Percentiles rank a stretch among this genome's conserved stretches.
These are phyloP conservation scores for Yarrowia divulgata DNA, from an alignment of 805 yeast genomes.

Conservation along the genomic window DNA sequence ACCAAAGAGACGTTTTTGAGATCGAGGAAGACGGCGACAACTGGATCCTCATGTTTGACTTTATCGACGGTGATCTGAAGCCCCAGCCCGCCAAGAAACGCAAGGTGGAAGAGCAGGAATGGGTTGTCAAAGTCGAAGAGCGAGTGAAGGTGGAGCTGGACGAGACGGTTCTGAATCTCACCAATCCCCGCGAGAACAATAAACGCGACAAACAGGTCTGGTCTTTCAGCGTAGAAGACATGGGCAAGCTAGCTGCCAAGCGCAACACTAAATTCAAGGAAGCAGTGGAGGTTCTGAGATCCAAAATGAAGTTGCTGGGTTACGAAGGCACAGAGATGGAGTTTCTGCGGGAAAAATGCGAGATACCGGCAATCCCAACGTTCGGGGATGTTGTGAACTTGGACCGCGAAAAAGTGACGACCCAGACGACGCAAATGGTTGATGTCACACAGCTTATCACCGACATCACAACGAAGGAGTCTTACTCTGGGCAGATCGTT, in stretches of 20 bases:
- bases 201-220: slow-evolving; percentile 15
- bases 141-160: slow-evolving; percentile 18
- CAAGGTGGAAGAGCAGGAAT: slow-evolving; percentile 8
- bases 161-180: slow-evolving; percentile 19
- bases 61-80: slow-evolving; percentile 63
- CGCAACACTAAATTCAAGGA: slow-evolving; percentile 22
- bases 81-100: slow-evolving; percentile 13
- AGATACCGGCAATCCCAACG: slow-evolving; percentile 49
- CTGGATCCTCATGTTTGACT: slow-evolving; percentile 75
- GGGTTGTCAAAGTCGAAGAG: slow-evolving; percentile 4
- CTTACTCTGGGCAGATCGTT: slow-evolving; percentile 70
- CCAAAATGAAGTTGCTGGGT: slow-evolving; percentile 66
- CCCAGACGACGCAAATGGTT: not conserved
- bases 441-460: slow-evolving; percentile 59
- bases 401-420: not conserved
- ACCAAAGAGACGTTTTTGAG: slow-evolving; percentile 58
- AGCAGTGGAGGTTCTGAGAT: slow-evolving; percentile 56
- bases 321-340: slow-evolving; percentile 57
- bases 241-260: slow-evolving; percentile 8
- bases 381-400: slow-evolving; percentile 45
- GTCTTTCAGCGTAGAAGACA: slow-evolving; percentile 9
- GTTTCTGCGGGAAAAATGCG: slow-evolving; percentile 43
- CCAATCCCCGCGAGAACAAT: slow-evolving; percentile 21
- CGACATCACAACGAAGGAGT: slow-evolving; percentile 55
- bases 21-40: slow-evolving; percentile 54